Base-by-base conservation (phyloP, 2,329 filamentous ascomycete genomes). In the Pseudocercospora ulei region DNA sequence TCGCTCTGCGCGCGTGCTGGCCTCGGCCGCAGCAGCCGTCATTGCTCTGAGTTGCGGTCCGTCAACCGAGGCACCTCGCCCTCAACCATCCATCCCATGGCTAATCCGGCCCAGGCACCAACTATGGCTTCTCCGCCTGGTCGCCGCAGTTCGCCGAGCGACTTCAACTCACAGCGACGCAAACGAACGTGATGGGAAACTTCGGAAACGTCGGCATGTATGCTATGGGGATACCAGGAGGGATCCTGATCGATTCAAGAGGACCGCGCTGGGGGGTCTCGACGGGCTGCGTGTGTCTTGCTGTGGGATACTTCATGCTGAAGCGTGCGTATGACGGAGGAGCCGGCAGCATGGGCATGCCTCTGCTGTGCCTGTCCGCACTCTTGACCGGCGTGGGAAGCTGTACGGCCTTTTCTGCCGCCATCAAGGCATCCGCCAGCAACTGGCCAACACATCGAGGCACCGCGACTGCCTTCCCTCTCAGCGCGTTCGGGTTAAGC, bases 121-220 rank as follows among this genome's bases (percentile, higher is more conserved):
- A 95, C 85, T 96, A 98, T 75, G 88, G 87, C 58, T 98, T 95
- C 65, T 95, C 86, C 39, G 88, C 88, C 63, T 98, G 90, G 87
- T 86, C 84, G 8, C 90, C 90, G 12, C 87, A 95, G 64, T 95
- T 95, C 58, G 86, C 87, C 34, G 79, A 92, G 56, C 78, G 75
- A 52, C 70, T 98, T 53, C 78, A 81, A 58, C 75, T 96, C 45
- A 86, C 86, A 8, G 81, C 90, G n/a, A 96, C 88, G 2, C 73
- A 95, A 62, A 86, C 77, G 63, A 96, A 98, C 63, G 64, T 96
- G 50, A 87, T 98, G 57, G 68, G 69, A 27, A 70, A 82, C n/a
- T 73, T 76, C 30, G 82, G 78, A n/a, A 88, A 88, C 56, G 65
- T 96, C 56, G 88, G 88, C 56, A 94, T 95, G 84, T 96, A 96